A percentile compares a stretch with the other conserved stretches of the same genome.
Conservation (phyloP, 2,329 filamentous ascomycete genomes). For the Apiospora koreana region DNA sequence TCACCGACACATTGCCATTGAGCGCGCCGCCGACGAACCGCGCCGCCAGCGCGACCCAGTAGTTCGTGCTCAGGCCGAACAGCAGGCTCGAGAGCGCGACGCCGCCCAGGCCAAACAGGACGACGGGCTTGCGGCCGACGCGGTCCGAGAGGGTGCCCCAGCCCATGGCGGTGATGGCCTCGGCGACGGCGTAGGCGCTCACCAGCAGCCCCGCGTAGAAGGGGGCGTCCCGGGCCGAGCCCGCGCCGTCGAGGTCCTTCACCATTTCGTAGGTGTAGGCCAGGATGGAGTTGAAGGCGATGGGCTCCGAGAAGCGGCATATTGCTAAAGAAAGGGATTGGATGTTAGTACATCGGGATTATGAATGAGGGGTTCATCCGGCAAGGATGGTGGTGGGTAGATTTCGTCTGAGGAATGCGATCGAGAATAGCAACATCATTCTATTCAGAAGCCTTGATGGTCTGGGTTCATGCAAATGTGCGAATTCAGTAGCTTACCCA, state of each 20-base stretch:
- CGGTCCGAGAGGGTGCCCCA: constrained; percentile 44
- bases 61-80: constrained; percentile 41
- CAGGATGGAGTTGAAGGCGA: constrained; percentile 47
- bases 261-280: constrained; percentile 46
- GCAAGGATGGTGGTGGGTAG: not conserved
- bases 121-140: constrained; percentile 39
- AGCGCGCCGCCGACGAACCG: constrained; percentile 40
- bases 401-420: not conserved
- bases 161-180: constrained; percentile 42
- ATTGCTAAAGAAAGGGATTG: constrained; percentile 31
- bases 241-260: constrained; percentile 37
- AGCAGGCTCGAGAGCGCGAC: constrained; percentile 42
- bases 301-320: constrained; percentile 47
- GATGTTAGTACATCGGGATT: too few species aligned
- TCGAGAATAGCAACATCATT: too few species aligned
- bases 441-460: not conserved
- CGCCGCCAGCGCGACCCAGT: constrained; percentile 44
- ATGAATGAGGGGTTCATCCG: not conserved
- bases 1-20: constrained; percentile 41
- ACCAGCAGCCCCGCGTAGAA: constrained; percentile 53
- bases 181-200: constrained; percentile 44
- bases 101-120: constrained; percentile 36
- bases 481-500: not conserved
- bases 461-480: not conserved
- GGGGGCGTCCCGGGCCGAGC: constrained; percentile 39